Percentiles rank a stretch among this genome's conserved stretches.
phyloP scores from a whole-genome alignment of 441 rosid species.

The Iberis amara region DNA sequence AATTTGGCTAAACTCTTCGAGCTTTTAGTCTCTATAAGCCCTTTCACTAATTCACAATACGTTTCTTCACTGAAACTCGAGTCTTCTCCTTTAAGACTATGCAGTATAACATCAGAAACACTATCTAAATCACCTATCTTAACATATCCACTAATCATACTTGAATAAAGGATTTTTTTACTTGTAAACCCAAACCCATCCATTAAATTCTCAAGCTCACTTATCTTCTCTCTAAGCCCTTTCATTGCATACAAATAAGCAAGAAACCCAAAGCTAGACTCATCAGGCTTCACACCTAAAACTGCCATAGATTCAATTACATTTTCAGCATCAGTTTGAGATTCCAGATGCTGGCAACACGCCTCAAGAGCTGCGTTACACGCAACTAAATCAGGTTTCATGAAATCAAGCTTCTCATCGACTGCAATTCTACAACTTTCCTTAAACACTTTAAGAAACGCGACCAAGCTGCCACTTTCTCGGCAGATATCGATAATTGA shows the following conservation, averaged over 20 bases:
- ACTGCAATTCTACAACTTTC: conserved; percentile 66
- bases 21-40: conserved; percentile 52
- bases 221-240: conserved; percentile 61
- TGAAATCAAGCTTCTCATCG: conserved; percentile 62
- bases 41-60: conserved; percentile 58
- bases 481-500: conserved; percentile 50
- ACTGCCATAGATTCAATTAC: conserved; percentile 61
- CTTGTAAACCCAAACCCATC: conserved; percentile 47
- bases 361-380: conserved; percentile 75
- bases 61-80: conserved; percentile 47
- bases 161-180: conserved; percentile 39
- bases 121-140: conserved; percentile 51
- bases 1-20: conserved; percentile 55
- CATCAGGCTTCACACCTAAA: conserved; percentile 42
- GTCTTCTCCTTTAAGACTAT: conserved; percentile 37
- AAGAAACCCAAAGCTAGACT: conserved; percentile 51
- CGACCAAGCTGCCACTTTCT: conserved; percentile 37
- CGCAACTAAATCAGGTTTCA: conserved; percentile 74
- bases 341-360: conserved; percentile 54
- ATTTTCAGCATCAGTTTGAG: conserved; percentile 57
- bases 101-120: conserved; percentile 42
- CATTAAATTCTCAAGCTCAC: conserved; percentile 58
- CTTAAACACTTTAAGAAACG: conserved; percentile 58
- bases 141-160: conserved; percentile 68
- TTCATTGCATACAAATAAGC: conserved; percentile 66